Conservation (phyloP, 495 filamentous ascomycete genomes). For the Xylaria scruposa region DNA sequence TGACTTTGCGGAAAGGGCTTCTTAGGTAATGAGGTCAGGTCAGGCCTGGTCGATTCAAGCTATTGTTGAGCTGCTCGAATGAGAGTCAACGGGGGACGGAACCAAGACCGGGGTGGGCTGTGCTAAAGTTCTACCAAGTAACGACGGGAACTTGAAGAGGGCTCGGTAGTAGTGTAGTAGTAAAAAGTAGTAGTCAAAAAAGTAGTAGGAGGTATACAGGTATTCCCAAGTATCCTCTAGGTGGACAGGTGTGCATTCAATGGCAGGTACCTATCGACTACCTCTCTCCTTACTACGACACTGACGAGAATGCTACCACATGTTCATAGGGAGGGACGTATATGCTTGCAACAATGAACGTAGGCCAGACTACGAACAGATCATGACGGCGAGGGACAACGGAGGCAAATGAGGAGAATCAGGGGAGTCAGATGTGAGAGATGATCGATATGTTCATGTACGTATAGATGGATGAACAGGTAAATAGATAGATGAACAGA, state of each 20-base stretch:
- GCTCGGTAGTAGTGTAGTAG: constrained; percentile 9
- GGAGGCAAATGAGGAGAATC: not conserved
- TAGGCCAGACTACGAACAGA: not conserved
- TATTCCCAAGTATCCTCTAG: not conserved
- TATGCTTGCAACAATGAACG: constrained; percentile 9
- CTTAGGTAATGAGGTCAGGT: constrained; percentile 32
- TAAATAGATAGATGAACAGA: not conserved
- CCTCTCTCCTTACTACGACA: constrained; percentile 15
- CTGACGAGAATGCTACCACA: constrained; percentile 13
- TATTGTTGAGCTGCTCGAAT: constrained; percentile 30
- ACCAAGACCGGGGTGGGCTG: constrained; percentile 23
- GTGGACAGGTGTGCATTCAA: constrained; percentile 7
- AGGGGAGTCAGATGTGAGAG: not conserved
- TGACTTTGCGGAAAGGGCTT: constrained; percentile 29
- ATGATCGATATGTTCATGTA: not conserved
- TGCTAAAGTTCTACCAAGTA: constrained; percentile 29
- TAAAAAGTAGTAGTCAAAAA: too few relatives aligned
- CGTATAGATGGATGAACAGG: constrained; percentile 1
- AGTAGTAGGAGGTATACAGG: constrained; percentile 12
- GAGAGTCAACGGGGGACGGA: constrained; percentile 26
- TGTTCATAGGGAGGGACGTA: constrained; percentile 5
- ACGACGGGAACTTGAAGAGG: constrained; percentile 22
- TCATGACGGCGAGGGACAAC: constrained; percentile 6
- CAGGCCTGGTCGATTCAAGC: constrained; percentile 28
- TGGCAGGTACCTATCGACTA: constrained; percentile 19